A percentile compares a stretch with the other conserved stretches of the same genome.
phyloP scores from a whole-genome alignment of 2,329 filamentous ascomycete species.

The Cladophialophora carrionii region DNA sequence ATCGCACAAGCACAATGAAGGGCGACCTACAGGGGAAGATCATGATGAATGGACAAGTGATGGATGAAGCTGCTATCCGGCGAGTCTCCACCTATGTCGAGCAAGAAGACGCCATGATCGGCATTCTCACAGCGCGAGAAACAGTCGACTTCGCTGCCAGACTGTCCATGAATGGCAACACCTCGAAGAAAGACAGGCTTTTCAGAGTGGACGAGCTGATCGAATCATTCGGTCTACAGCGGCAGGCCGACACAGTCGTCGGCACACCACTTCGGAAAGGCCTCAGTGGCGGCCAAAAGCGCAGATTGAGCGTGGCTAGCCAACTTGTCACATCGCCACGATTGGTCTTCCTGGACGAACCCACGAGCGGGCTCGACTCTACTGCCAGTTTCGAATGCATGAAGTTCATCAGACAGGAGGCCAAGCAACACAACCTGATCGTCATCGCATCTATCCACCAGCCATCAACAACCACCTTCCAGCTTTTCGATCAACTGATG shows the following conservation, averaged over 20 bases:
- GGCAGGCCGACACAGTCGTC: slow-evolving; percentile 71
- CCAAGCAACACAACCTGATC: slow-evolving; percentile 63
- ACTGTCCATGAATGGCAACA: slow-evolving; percentile 60
- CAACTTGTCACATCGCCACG: slow-evolving; percentile 80
- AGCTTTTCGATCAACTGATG: slow-evolving; percentile 77
- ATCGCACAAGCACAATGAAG: slow-evolving; percentile 58
- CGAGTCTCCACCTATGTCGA: slow-evolving; percentile 77
- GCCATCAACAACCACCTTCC: slow-evolving; percentile 76
- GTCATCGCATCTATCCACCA: slow-evolving; percentile 85
- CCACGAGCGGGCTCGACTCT: slow-evolving; percentile 81
- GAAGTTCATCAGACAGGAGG: slow-evolving; percentile 69
- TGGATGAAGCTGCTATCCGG: slow-evolving; percentile 62
- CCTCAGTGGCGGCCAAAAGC: slow-evolving; percentile 82
- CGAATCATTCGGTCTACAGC: slow-evolving; percentile 70
- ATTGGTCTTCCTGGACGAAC: slow-evolving; percentile 81
- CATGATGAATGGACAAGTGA: slow-evolving; percentile 64
- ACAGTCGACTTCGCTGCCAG: slow-evolving; percentile 77
- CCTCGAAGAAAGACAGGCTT: slow-evolving; percentile 62
- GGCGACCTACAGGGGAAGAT: slow-evolving; percentile 59
- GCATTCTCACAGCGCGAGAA: slow-evolving; percentile 77
- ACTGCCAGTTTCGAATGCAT: slow-evolving; percentile 76
- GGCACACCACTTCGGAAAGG: slow-evolving; percentile 83
- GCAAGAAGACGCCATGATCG: slow-evolving; percentile 83
- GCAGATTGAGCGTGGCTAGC: slow-evolving; percentile 75
- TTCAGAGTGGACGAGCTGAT: slow-evolving; percentile 69